phyloP scores from a whole-genome alignment of 805 yeast genomes.

The Candida namnaoensis region DNA sequence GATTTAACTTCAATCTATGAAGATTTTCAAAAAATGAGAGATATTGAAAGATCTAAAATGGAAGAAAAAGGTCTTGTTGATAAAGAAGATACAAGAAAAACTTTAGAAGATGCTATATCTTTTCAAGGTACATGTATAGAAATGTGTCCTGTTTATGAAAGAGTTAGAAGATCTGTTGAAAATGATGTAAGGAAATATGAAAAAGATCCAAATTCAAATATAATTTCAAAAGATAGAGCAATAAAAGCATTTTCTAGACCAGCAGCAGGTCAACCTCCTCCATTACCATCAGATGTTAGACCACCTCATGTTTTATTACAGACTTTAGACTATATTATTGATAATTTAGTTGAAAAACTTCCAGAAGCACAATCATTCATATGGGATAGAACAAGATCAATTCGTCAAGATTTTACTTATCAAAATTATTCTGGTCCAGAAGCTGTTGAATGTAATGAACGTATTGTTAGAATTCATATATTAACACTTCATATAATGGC shows the following conservation, averaged over 20 bases:
- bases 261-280: slow-evolving; percentile 97
- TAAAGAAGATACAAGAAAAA: slow-evolving; percentile 73
- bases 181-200: slow-evolving; percentile 79
- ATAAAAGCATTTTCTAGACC: slow-evolving; percentile 93
- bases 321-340: slow-evolving; percentile 67
- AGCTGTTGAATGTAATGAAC: slow-evolving; percentile 86
- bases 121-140: slow-evolving; percentile 86
- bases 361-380: slow-evolving; percentile 86
- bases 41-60: slow-evolving; percentile 68
- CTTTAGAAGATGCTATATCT: slow-evolving; percentile 77
- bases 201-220: slow-evolving; percentile 44
- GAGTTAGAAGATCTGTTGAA: slow-evolving; percentile 80
- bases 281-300: slow-evolving; percentile 93
- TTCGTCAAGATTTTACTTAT: slow-evolving; percentile 93
- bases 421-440: slow-evolving; percentile 93
- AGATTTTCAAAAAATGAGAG: slow-evolving; percentile 65
- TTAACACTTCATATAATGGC: slow-evolving; percentile 83
- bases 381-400: slow-evolving; percentile 97
- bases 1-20: slow-evolving; percentile 73
- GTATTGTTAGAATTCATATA: slow-evolving; percentile 83
- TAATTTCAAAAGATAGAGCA: slow-evolving; percentile 52
- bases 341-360: slow-evolving; percentile 49
- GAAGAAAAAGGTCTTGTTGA: slow-evolving; percentile 79
- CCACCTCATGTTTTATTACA: slow-evolving; percentile 70
- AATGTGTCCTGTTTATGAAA: slow-evolving; percentile 93